These are phyloP conservation scores for Penicillium flavigenum DNA, from an alignment of 495 filamentous ascomycete species.

Conservation along the genomic window DNA sequence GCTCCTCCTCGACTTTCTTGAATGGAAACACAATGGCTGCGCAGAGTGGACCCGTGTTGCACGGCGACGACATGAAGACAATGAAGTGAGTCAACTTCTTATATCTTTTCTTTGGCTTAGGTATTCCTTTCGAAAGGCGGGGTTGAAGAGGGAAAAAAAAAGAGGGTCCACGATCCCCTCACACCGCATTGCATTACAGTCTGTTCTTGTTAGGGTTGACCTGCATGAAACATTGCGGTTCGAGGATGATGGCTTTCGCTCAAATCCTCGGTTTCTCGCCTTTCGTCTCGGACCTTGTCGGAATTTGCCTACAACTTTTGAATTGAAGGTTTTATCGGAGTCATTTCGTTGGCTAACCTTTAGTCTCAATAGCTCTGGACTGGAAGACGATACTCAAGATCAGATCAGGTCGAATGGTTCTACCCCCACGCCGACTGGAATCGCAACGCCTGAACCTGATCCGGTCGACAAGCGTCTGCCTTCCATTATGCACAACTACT, in stretches of 20 bases:
- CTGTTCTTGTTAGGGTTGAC: constrained; percentile 10
- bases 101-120: not conserved
- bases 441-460: constrained; percentile 86
- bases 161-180: constrained; percentile 20
- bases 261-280: not conserved
- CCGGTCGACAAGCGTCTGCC: constrained; percentile 85
- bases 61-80: constrained; percentile 55
- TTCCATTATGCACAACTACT: constrained; percentile 90
- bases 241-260: not conserved
- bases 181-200: constrained; percentile 27
- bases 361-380: constrained; percentile 30
- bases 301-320: constrained; percentile 14
- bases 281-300: constrained; percentile 12
- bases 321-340: not conserved
- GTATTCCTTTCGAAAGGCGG: constrained; percentile 5
- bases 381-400: constrained; percentile 69
- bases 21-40: constrained; percentile 51
- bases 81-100: constrained; percentile 34
- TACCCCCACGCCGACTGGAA: constrained; percentile 67
- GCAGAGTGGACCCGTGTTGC: constrained; percentile 50
- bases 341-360: constrained; percentile 25
- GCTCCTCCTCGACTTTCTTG: constrained; percentile 23
- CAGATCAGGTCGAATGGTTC: constrained; percentile 76
- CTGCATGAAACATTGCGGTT: constrained; percentile 7
- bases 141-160: constrained; percentile 6